Conservation (phyloP, 2,329 filamentous ascomycete species). For the Pseudomassariella vexata region DNA sequence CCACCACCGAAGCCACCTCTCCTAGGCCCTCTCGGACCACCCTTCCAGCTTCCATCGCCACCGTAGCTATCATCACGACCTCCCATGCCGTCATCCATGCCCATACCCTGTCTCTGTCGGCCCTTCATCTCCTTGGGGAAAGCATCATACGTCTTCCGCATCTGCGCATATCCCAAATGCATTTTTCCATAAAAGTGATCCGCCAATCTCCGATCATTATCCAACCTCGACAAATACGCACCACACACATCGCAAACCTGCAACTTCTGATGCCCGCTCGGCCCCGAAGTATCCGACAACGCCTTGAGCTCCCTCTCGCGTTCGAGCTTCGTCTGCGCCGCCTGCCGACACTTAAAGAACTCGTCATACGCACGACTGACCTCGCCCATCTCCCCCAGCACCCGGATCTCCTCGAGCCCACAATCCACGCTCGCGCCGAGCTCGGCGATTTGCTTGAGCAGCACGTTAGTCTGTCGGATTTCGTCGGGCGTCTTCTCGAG, state of each 20-base stretch:
- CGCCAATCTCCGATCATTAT: conserved; percentile 88
- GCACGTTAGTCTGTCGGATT: conserved; percentile 86
- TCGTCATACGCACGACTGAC: conserved; percentile 82
- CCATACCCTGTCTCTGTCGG: conserved; percentile 48
- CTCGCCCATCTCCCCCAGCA: conserved; percentile 75
- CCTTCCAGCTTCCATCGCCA: conserved; percentile 34
- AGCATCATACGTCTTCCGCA: conserved; percentile 88
- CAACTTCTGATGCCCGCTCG: conserved; percentile 92
- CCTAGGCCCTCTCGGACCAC: conserved; percentile 44
- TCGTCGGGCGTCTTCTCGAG: conserved; percentile 98
- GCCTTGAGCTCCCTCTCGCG: conserved; percentile 84
- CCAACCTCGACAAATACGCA: conserved; percentile 83
- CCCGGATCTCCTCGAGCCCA: conserved; percentile 78
- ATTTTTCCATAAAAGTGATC: conserved; percentile 99
- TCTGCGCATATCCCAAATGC: conserved; percentile 96
- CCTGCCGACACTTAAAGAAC: conserved; percentile 76
- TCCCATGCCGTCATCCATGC: conserved; percentile 37
- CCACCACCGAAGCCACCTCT: conserved; percentile 50
- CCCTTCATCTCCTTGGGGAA: conserved; percentile 82
- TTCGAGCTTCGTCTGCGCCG: conserved; percentile 75
- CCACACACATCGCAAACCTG: conserved; percentile 99
- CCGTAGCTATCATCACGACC: conserved; percentile 38
- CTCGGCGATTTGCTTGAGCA: conserved; percentile 83
- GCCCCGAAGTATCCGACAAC: conserved; percentile 85
- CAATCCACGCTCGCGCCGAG: conserved; percentile 71